These are phyloP conservation scores for Beauveria medogensis DNA, from an alignment of 2,329 filamentous ascomycete genomes.

Conservation along the genomic window DNA sequence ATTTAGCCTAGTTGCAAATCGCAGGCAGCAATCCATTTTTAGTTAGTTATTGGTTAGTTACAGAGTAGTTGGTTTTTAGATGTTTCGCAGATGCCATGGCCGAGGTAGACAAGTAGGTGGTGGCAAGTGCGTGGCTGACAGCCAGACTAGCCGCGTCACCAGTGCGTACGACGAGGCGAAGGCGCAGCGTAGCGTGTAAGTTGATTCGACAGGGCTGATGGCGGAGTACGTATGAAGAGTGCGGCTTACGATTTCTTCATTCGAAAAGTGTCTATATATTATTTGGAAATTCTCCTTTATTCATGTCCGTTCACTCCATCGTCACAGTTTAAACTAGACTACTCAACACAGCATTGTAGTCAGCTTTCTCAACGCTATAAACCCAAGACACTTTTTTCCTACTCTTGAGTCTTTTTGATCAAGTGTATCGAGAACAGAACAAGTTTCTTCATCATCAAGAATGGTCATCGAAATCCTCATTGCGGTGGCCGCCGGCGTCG, in stretches of 20 bases:
- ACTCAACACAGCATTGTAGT: neutral
- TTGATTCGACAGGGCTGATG: neutral
- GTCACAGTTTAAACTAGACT: neutral
- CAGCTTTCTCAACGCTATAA: neutral
- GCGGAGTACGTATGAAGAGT: neutral
- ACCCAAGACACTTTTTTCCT: neutral
- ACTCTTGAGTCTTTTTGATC: neutral
- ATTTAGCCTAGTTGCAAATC: neutral
- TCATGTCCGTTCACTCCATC: neutral
- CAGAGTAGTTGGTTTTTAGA: neutral
- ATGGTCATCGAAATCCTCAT: slow-evolving; percentile 6
- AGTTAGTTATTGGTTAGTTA: neutral
- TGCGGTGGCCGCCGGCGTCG: neutral
- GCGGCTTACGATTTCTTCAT: neutral
- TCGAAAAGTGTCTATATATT: neutral
- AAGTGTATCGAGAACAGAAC: neutral
- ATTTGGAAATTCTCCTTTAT: neutral
- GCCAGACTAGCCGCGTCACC: slow-evolving; percentile 6
- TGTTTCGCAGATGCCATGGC: neutral
- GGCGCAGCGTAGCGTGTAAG: neutral
- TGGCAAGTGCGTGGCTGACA: neutral
- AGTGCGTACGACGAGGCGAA: slow-evolving; percentile 1
- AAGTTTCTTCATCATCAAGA: neutral
- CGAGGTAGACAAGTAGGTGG: neutral
- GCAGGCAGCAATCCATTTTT: neutral